These are phyloP conservation scores for Trametopsis cervina DNA, from an alignment of 768 basidiomycete species.

Conservation along the genomic window DNA sequence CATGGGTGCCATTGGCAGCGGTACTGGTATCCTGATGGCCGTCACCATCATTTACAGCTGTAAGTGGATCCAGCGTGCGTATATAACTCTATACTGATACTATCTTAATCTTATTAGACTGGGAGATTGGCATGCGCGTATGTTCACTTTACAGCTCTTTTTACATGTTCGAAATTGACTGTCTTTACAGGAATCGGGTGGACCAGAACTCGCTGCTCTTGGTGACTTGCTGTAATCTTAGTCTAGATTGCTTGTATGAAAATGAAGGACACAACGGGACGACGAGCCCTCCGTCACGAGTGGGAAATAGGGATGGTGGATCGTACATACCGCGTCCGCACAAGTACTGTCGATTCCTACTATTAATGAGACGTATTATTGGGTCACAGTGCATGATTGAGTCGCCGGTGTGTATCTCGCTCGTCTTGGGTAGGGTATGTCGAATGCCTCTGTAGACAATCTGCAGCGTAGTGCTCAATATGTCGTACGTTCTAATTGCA, in stretches of 20 bases:
- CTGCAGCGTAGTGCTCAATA: too few species aligned
- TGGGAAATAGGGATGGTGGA: background rate
- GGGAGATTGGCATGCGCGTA: conserved; percentile 88
- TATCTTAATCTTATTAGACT: conserved; percentile 43
- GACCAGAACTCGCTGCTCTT: conserved; percentile 76
- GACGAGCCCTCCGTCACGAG: background rate
- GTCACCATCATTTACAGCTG: conserved; percentile 93
- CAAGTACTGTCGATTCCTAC: background rate
- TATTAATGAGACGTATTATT: background rate
- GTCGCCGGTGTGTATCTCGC: background rate
- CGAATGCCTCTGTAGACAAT: too few species aligned
- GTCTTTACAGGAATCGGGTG: conserved; percentile 60
- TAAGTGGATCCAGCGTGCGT: conserved; percentile 17
- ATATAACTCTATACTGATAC: background rate
- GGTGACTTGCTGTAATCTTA: conserved; percentile 61
- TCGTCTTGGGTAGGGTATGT: too few species aligned
- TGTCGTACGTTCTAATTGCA: too few species aligned
- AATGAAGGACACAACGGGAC: background rate
- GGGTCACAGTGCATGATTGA: background rate
- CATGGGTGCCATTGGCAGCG: conserved; percentile 93
- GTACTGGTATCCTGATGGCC: conserved; percentile 95
- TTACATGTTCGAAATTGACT: too few species aligned
- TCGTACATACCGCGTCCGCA: background rate
- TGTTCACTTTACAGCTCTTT: conserved; percentile 8
- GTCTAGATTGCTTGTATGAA: background rate